A percentile compares a stretch with the other conserved stretches of the same genome.
Evolutionary conservation across 768 basidiomycete genomes (phyloP).

Genomic region (Steccherinum ochraceum): DNA sequence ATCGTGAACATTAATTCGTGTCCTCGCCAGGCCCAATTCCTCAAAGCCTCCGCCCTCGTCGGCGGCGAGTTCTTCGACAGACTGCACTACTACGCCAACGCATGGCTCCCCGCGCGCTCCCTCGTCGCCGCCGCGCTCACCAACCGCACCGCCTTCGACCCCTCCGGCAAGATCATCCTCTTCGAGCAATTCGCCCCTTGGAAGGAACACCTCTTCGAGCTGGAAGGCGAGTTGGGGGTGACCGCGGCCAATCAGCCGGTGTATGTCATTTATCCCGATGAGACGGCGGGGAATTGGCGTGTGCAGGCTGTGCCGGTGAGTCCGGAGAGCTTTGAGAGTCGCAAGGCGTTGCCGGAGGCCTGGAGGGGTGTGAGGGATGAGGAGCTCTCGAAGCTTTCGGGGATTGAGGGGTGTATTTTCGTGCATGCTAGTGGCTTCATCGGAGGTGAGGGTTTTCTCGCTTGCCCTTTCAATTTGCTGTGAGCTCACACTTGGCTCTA

Average conservation of each 20-base stretch:
- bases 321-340: slow-evolving; percentile 80
- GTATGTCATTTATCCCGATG: slow-evolving; percentile 90
- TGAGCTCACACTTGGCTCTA: slow-evolving; percentile 20
- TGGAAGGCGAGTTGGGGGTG: slow-evolving; percentile 57
- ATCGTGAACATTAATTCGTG: neutral
- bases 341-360: slow-evolving; percentile 86
- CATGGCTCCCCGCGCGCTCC: slow-evolving; percentile 90
- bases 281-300: slow-evolving; percentile 71
- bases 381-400: slow-evolving; percentile 61
- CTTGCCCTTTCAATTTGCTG: neutral
- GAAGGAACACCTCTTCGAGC: slow-evolving; percentile 93
- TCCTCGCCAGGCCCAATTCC: slow-evolving; percentile 57
- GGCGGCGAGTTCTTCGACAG: slow-evolving; percentile 80
- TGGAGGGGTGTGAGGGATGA: slow-evolving; percentile 94
- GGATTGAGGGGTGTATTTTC: slow-evolving; percentile 82
- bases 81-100: slow-evolving; percentile 76
- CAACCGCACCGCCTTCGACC: slow-evolving; percentile 53
- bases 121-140: slow-evolving; percentile 59
- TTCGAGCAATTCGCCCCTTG: slow-evolving; percentile 80
- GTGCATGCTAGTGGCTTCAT: slow-evolving; percentile 97
- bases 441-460: slow-evolving; percentile 53
- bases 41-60: slow-evolving; percentile 71
- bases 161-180: slow-evolving; percentile 67
- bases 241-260: slow-evolving; percentile 49
- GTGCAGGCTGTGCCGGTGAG: slow-evolving; percentile 85